A percentile compares a stretch with the other conserved stretches of the same genome.
These are phyloP conservation scores for Solidago caesia DNA, from an alignment of 129 eudicot species.

Conservation along the genomic window DNA sequence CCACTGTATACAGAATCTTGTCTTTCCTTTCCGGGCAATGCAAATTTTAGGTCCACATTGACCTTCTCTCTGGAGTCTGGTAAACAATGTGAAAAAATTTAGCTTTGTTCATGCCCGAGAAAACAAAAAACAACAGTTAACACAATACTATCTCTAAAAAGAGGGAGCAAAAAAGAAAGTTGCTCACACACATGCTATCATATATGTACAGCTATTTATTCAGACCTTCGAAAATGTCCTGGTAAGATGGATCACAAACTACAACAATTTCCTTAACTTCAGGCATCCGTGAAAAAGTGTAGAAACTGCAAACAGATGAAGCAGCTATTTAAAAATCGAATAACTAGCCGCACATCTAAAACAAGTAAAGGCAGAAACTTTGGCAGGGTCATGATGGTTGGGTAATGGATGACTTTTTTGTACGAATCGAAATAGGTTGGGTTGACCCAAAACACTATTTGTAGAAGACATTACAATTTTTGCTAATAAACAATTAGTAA, in stretches of 20 bases:
- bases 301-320: constrained; percentile 61
- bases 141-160: not conserved
- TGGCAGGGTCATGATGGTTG: not conserved
- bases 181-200: not conserved
- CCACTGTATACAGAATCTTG: constrained; percentile 99
- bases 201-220: not conserved
- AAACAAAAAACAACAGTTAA: not conserved
- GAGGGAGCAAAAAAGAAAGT: not conserved
- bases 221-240: constrained; percentile 90
- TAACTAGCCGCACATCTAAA: not conserved
- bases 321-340: not conserved
- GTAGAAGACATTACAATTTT: not conserved
- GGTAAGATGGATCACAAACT: constrained; percentile 98
- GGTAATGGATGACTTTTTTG: not conserved
- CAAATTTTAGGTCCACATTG: constrained; percentile 73
- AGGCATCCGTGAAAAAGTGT: constrained; percentile 81
- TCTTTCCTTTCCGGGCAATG: constrained; percentile 97
- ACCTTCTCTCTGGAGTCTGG: constrained; percentile 63
- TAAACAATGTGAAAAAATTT: constrained; percentile 7
- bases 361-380: not conserved
- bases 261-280: constrained; percentile 95
- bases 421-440: not conserved
- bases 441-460: not conserved
- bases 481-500: not conserved
- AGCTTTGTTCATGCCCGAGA: constrained; percentile 14